Base-by-base conservation (phyloP, 2,329 filamentous ascomycete species). In the Neofusicoccum parvum region DNA sequence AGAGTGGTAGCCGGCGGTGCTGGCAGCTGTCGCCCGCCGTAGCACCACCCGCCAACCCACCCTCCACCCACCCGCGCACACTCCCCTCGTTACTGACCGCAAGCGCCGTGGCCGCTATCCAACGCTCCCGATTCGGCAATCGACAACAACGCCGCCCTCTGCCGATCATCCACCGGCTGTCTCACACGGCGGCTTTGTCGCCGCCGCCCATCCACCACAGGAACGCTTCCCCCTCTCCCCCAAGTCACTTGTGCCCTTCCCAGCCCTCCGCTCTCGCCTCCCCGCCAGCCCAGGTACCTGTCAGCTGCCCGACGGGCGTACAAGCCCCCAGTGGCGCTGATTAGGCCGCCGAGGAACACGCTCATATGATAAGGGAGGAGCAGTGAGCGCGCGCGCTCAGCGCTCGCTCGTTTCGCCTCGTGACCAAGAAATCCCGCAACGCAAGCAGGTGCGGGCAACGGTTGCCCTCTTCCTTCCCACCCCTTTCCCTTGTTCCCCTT, bases 11-110 rank as follows among this genome's bases (percentile, higher is more conserved):
- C 49, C 62, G 41, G 20, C 62, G 62, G 34, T 5, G 32, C n/a
- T 49, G 56, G 62, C 62, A 46, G 14, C 51, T 64, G 43, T 64
- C 39, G 62, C 62, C 48, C 62, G 62, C 62, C 62, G 62, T 64
- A 64, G 49, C 62, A 36, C 12, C 56, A 46, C 56, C n/a, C 56
- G 23, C 53, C 20, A n/a, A 54, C n/a, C 36, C 36, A 41, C 34
- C n/a, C 36, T 15, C 36, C 36, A 41, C 34, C n/a, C 36, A 43
- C 32, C 6, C 37, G 9, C 37, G n/a, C 34, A 14, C 50, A 54
- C 36, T 14, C 49, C 34, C 36, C 20, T 11, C 46, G 27, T 39
- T n/a, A 58, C 53, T 45, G 39, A 60, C 56, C 56, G 56, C 56
- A 60, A 60, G 56, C 56, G 56, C 56, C 23, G 27, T 46, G 32